A percentile compares a stretch with the other conserved stretches of the same genome.
Evolutionary conservation across 192 early-diverging fungal genomes (phyloP).

Genomic region (Entophlyctis luteolus): DNA sequence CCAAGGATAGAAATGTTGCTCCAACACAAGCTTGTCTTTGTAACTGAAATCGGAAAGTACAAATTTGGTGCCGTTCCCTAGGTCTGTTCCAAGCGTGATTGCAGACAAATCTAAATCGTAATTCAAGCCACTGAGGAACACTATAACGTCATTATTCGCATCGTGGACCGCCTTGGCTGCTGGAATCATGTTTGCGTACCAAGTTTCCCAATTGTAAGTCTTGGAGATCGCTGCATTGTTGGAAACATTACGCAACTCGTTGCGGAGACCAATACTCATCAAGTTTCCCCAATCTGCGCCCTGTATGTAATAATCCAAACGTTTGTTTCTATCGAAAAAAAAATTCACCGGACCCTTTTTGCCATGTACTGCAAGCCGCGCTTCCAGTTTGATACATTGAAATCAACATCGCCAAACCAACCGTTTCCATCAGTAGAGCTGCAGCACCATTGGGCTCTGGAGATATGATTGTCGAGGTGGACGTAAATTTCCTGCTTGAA

Average conservation of each 20-base stretch:
- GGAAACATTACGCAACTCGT: background rate
- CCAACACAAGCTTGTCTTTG: no score
- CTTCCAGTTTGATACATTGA: background rate
- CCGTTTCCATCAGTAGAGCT: background rate
- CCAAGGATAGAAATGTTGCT: no score
- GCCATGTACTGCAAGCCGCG: background rate
- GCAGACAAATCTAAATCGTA: constrained; percentile 77
- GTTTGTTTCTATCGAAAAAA: no score
- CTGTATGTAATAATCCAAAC: no score
- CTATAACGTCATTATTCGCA: background rate
- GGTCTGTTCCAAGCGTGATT: no score
- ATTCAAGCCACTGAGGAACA: background rate
- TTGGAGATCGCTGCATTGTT: no score
- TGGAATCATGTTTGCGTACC: background rate
- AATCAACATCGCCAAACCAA: background rate
- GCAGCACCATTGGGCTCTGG: background rate
- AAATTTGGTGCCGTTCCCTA: no score
- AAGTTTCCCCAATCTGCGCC: no score
- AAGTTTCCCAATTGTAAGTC: background rate
- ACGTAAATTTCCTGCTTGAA: background rate
- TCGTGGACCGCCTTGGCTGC: background rate
- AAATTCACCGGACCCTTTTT: background rate
- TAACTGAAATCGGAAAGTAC: no score
- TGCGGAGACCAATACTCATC: background rate
- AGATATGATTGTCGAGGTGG: background rate